These are phyloP conservation scores for Chlorella sorokiniana DNA, from an alignment of 139 green algal species.

Conservation along the genomic window DNA sequence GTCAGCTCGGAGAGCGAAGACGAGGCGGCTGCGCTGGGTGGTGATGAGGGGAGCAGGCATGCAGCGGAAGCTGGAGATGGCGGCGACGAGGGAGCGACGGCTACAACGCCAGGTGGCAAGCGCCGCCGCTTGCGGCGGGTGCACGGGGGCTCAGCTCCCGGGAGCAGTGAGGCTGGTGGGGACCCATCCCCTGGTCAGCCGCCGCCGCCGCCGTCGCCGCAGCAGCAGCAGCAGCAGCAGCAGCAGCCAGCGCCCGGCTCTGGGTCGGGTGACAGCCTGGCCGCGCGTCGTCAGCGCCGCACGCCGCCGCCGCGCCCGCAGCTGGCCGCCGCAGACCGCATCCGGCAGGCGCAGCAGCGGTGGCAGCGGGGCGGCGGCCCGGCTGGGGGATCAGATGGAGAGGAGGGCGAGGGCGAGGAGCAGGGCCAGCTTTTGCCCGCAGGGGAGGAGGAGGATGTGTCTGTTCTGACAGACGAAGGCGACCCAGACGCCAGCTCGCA, in stretches of 20 bases:
- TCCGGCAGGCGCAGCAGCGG: conserved; percentile 20
- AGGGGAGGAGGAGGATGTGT: not conserved
- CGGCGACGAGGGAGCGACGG: not conserved
- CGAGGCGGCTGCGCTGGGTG: not conserved
- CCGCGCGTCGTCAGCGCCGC: not conserved
- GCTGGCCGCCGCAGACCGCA: conserved; percentile 20
- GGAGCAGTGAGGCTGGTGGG: not conserved
- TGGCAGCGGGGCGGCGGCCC: not conserved
- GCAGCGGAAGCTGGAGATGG: not conserved
- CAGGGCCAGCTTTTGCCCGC: not conserved
- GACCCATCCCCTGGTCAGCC: not conserved
- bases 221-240: conserved; percentile 18
- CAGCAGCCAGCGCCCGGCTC: not conserved
- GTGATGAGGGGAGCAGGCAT: not conserved
- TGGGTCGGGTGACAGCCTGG: too few species aligned
- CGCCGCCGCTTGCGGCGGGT: not conserved
- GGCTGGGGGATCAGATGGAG: not conserved
- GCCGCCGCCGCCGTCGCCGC: not conserved
- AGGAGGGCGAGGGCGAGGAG: not conserved
- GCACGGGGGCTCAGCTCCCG: not conserved
- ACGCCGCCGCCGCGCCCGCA: not conserved
- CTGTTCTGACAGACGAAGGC: conserved; percentile 14
- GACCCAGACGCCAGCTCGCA: not conserved
- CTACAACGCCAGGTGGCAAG: not conserved
- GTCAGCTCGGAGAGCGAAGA: conserved; percentile 15